Conservation (phyloP, 495 filamentous ascomycete species). For the Podospora pseudoanserina region DNA sequence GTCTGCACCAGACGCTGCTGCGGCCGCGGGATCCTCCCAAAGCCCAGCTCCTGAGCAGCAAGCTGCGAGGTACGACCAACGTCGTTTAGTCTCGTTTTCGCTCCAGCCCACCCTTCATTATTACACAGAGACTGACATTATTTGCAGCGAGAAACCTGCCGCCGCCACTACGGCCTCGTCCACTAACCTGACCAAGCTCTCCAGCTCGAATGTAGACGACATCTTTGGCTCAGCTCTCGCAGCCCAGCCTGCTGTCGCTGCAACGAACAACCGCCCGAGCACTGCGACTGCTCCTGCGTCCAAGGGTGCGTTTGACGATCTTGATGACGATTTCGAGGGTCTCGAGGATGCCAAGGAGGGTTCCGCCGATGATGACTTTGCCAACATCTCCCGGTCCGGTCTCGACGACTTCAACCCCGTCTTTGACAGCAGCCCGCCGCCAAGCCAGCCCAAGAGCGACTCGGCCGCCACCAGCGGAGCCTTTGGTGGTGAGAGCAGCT, state of each 20-base stretch:
- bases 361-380: conserved; percentile 86
- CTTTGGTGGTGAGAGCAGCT: conserved; percentile 48
- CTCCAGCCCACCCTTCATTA: conserved; percentile 1
- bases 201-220: conserved; percentile 28
- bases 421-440: conserved; percentile 57
- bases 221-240: conserved; percentile 31
- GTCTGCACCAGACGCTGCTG: conserved; percentile 13
- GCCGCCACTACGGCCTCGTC: conserved; percentile 15
- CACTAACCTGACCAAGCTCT: conserved; percentile 17
- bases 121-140: conserved; percentile 12
- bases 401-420: conserved; percentile 65
- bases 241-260: conserved; percentile 5
- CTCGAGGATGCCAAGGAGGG: conserved; percentile 86
- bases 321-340: conserved; percentile 86
- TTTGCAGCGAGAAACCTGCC: conserved; percentile 29
- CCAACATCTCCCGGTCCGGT: conserved; percentile 53
- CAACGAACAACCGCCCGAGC: conserved; percentile 14
- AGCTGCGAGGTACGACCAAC: conserved; percentile 27
- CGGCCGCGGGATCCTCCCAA: conserved; percentile 8
- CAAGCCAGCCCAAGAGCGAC: conserved; percentile 51
- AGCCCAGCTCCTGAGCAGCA: conserved; percentile 24
- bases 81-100: conserved; percentile 9
- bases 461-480: conserved; percentile 35
- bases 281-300: conserved; percentile 22
- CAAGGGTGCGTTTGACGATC: conserved; percentile 60